Evolutionary conservation across 176 grass and related monocot species (phyloP).

Genomic region (Pharus latifolius): DNA sequence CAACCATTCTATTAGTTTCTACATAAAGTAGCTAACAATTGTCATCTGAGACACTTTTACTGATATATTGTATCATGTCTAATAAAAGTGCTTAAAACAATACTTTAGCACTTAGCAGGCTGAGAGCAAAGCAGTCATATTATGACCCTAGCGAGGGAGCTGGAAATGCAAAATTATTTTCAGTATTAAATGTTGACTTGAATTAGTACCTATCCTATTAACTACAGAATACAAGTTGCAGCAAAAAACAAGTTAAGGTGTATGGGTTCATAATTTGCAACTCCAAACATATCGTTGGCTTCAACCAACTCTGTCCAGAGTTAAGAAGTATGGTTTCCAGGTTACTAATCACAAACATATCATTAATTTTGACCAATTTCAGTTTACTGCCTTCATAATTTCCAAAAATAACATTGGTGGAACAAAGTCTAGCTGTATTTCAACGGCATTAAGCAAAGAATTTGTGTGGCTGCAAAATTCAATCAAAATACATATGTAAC

Average conservation of each 20-base stretch:
- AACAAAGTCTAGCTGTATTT: background rate
- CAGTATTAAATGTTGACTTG: background rate
- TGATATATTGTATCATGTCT: background rate
- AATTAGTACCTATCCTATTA: background rate
- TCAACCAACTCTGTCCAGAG: background rate
- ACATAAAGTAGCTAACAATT: background rate
- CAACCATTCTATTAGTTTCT: background rate
- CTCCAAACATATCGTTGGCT: background rate
- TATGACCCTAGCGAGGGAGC: background rate
- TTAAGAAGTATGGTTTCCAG: background rate
- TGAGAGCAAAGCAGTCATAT: background rate
- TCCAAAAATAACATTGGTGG: background rate
- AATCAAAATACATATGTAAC: too few species aligned
- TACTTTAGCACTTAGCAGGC: too few species aligned
- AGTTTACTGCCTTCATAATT: background rate
- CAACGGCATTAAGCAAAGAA: background rate
- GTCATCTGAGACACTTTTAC: slow-evolving; percentile 2
- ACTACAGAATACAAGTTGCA: background rate
- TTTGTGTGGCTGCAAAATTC: too few species aligned
- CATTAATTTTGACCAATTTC: background rate
- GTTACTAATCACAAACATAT: background rate
- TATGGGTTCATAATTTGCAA: background rate
- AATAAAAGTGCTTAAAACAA: background rate
- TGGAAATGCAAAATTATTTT: background rate
- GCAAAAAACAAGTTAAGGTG: background rate